Base-by-base conservation (phyloP, 163 green algal species). In the Scenedesmus sp. region DNA sequence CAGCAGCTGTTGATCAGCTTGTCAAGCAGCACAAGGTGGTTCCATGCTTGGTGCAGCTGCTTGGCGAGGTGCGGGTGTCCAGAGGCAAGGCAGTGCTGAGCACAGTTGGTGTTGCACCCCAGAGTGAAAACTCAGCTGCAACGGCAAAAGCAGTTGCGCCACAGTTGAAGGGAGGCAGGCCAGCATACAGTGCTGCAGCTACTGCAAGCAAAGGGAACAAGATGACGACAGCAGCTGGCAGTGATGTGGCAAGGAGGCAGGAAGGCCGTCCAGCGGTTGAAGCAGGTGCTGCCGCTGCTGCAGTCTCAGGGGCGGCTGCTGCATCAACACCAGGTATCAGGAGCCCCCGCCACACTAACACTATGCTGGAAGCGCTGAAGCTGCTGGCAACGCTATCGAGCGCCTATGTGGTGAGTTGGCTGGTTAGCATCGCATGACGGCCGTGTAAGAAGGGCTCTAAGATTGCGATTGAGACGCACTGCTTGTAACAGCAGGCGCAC, bases 1-100 rank as follows among this genome's bases (percentile, higher is more conserved):
- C 81, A n/a, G 26, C 26, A 70, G 70, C 86, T 20, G 86, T 59
- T 70, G n/a, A 55, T 34, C 57, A 90, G 86, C 46, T 90, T 77
- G 86, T 90, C 12, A 23, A 90, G 62, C 67, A 90, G 64, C 67
- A 83, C 1, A 90, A 90, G 66, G 23, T 90, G 1, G 23, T 90
- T 12, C 86, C 86, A 54, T 56, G 62, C 16, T 59, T 90, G 52
- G 64, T 90, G 64, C 86, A 90, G 66, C 9, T 84, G 34, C 34
- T 90, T 64, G 86, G 86, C 3, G 86, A 83, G n/a, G 66, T 90
- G 59, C 59, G 60, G 62, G 64, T 90, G 73, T 64, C 84, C 18
- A 90, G 84, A 46, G 86, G 34, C 34, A 46, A 46, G 34, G 34
- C 34, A 46, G 34, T 46, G 34, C 34, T 46, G 34, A 46, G 34